Evolutionary conservation across 2,329 filamentous ascomycete species (phyloP), one percentile per base, ranked within the genome.

Genomic region (Colletotrichum gigasporum): DNA sequence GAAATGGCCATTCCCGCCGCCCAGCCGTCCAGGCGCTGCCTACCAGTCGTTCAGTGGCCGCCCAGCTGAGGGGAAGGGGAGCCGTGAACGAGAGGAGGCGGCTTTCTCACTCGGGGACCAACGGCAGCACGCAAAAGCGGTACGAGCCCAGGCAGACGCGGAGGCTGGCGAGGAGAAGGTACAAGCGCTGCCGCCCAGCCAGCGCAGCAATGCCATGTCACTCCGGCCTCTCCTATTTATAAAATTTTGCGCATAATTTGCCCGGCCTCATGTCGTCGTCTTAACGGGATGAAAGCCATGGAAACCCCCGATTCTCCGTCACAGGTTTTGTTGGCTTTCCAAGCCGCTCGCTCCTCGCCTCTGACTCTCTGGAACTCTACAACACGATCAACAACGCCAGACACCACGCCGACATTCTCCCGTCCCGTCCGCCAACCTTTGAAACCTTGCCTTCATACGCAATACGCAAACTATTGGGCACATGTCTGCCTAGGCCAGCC

Each of bases 271-370:
- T 12, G 56, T 41, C 16, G 47, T 50, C 26, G 37, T 52, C 24
- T 50, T 22, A 20, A 63, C 34, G 60, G 55, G 47, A 64, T 60
- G 61, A 60, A 64, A 64, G 47, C 20, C 41, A 62, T 61, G 56
- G 48, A 26, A 34, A 48, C 35, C 42, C 50, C 62, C 62, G 48
- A 65, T 37, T 55, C 48, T 42, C 32, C 35, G 48, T 50, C 34
- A 26, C 16, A 34, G 34, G 35, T 28, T 53, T n/a, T 50, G 56
- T 16, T 47, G 57, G 57, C 22, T 47, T 47, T 34, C 41, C 52
- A 35, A 44, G 42, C 30, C 45, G 50, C 41, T 56, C 44, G 50
- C 26, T 30, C 54, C 32, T 63, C 60, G 3, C 28, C 39, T 28
- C 5, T 28, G 14, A 28, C 48, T 12, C 52, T 48, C 44, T 51